Conservation (phyloP, 768 basidiomycete genomes). For the Podaxis mareebaensis region DNA sequence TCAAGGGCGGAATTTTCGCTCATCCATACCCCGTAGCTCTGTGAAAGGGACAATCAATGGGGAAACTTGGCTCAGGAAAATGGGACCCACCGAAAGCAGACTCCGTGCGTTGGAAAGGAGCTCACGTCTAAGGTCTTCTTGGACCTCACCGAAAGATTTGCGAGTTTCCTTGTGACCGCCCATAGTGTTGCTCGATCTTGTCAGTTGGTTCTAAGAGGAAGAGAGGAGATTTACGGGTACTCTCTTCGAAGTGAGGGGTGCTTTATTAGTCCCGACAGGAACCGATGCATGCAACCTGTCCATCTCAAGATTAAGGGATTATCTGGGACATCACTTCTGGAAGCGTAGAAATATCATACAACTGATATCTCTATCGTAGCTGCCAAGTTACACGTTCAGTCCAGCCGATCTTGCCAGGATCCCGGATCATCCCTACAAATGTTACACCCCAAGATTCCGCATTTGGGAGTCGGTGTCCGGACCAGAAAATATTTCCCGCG, state of each 20-base stretch:
- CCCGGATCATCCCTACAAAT: too few species aligned
- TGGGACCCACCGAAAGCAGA: neutral
- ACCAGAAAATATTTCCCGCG: too few species aligned
- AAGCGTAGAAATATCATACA: too few species aligned
- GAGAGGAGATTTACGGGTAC: neutral
- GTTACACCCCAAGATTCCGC: too few species aligned
- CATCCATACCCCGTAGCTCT: neutral
- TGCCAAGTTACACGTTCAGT: too few species aligned
- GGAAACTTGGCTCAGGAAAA: neutral
- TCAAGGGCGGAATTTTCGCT: neutral
- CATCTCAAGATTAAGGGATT: neutral
- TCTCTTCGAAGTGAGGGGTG: neutral
- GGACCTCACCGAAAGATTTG: neutral
- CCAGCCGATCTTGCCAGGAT: too few species aligned
- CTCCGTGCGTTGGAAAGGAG: neutral
- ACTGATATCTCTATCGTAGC: too few species aligned
- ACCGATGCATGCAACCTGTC: neutral
- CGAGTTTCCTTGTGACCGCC: neutral
- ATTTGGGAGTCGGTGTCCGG: too few species aligned
- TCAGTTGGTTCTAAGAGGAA: neutral
- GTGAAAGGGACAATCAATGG: neutral
- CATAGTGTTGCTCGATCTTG: neutral
- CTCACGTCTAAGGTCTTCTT: neutral
- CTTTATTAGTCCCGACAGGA: neutral
- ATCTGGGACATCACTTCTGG: too few species aligned